Conservation (phyloP, 2,329 filamentous ascomycete genomes). For the Tolypocladium ovalisporum region DNA sequence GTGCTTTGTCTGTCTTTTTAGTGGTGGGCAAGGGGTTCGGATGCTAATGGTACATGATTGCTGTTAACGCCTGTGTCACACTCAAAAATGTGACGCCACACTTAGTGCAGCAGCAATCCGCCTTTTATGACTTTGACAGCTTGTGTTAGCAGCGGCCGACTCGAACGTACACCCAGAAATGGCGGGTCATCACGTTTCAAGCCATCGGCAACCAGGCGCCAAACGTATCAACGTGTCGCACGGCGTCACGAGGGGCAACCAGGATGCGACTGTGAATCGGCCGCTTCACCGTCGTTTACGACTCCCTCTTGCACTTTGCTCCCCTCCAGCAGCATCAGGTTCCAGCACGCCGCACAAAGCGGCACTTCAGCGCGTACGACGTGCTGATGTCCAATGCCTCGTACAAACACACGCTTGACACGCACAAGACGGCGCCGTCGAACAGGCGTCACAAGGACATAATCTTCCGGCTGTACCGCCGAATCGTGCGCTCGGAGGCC, state of each 20-base stretch:
- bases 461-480: background rate
- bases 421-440: background rate
- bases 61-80: too few relatives aligned
- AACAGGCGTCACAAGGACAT: background rate
- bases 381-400: background rate
- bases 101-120: too few relatives aligned
- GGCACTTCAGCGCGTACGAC: background rate
- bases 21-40: background rate
- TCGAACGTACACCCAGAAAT: too few relatives aligned
- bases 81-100: too few relatives aligned
- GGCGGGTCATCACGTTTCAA: background rate
- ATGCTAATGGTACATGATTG: too few relatives aligned
- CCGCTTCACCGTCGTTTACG: background rate
- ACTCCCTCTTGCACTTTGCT: background rate
- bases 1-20: background rate
- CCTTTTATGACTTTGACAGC: too few relatives aligned
- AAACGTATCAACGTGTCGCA: background rate
- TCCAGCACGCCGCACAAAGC: background rate
- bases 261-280: background rate
- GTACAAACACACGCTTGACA: background rate
- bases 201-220: background rate
- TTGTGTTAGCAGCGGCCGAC: too few relatives aligned
- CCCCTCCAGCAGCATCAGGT: background rate
- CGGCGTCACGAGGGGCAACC: background rate
- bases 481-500: background rate